Evolutionary conservation across 805 yeast species (phyloP).

Genomic region (Cyberlindnera mrakii): DNA sequence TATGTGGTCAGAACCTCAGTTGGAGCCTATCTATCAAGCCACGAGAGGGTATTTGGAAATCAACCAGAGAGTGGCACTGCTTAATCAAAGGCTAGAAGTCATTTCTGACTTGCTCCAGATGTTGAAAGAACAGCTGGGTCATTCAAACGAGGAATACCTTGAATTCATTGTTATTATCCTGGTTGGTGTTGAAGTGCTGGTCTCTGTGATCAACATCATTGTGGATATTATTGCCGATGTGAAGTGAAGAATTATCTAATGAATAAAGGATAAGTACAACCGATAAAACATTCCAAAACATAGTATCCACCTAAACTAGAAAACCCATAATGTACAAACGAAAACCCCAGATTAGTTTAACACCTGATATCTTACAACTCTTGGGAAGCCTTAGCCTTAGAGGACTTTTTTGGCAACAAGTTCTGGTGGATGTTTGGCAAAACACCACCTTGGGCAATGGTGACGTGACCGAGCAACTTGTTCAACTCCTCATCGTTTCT

Average conservation of each 20-base stretch:
- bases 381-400: slow-evolving; percentile 59
- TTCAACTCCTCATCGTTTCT: slow-evolving; percentile 98
- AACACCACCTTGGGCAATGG: slow-evolving; percentile 99
- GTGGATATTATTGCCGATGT: slow-evolving; percentile 43
- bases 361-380: slow-evolving; percentile 37
- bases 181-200: slow-evolving; percentile 88
- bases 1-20: slow-evolving; percentile 98
- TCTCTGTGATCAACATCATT: slow-evolving; percentile 76
- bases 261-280: neutral
- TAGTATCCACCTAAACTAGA: slow-evolving; percentile 21
- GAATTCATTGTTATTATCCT: slow-evolving; percentile 87
- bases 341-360: slow-evolving; percentile 9
- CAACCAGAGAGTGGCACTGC: slow-evolving; percentile 83
- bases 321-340: slow-evolving; percentile 21
- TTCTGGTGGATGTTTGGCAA: slow-evolving; percentile 96
- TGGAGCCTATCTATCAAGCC: slow-evolving; percentile 96
- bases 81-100: slow-evolving; percentile 90
- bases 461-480: slow-evolving; percentile 87
- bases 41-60: slow-evolving; percentile 94
- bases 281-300: slow-evolving; percentile 11
- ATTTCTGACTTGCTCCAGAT: slow-evolving; percentile 88
- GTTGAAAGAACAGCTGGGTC: slow-evolving; percentile 96
- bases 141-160: slow-evolving; percentile 85
- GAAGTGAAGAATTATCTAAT: neutral
- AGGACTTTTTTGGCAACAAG: slow-evolving; percentile 75